Evolutionary conservation across 2,329 filamentous ascomycete species (phyloP), one percentile per base, ranked within the genome.

Genomic region (Tolypocladium pustulatum): DNA sequence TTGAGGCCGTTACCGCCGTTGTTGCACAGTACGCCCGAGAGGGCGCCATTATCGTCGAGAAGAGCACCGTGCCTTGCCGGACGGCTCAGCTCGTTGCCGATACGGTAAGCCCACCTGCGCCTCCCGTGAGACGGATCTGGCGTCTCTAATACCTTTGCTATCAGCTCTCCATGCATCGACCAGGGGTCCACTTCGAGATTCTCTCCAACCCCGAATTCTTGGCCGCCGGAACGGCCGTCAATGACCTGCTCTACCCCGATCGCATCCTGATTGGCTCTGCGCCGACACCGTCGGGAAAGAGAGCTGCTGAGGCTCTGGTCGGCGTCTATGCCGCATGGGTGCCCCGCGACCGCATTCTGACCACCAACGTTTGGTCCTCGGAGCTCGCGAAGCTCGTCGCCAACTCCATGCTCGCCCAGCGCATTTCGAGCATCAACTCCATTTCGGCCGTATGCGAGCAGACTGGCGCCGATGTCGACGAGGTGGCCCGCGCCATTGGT

Each of bases 181-280:
- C 86, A 1, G 81, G 80, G 22, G 78, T 85, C 15, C 79, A 81
- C 61, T 91, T 91, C 67, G 87, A 91, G 68, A 84, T 92, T 58
- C 80, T 92, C 32, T 91, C 88, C 53, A 92, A 92, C 72, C 89
- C 89, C 7, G 89, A 93, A 70, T 93, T 92, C 68, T 76, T 93
- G 51, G 86, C 89, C 32, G 89, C 89, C 63, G 89, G 89, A 57
- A 90, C 87, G 4, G 89, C 89, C 4, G 81, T 92, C 61, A 76
- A 81, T 53, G 86, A 92, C 68, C 78, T 93, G 10, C 78, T 90
- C 55, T 73, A 80, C 61, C 89, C 89, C 9, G 87, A 90, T 67
- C 83, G 89, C 32, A 83, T 93, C 17, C 77, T 93, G 49, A 91
- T 93, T 68, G 89, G 89, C 17, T 90, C 83, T 3, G 77, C 81